A percentile compares a stretch with the other conserved stretches of the same genome.
phyloP scores from a whole-genome alignment of 225 moss, liverwort and hornwort species.

The Bryoerythrophyllum caledonicum region DNA sequence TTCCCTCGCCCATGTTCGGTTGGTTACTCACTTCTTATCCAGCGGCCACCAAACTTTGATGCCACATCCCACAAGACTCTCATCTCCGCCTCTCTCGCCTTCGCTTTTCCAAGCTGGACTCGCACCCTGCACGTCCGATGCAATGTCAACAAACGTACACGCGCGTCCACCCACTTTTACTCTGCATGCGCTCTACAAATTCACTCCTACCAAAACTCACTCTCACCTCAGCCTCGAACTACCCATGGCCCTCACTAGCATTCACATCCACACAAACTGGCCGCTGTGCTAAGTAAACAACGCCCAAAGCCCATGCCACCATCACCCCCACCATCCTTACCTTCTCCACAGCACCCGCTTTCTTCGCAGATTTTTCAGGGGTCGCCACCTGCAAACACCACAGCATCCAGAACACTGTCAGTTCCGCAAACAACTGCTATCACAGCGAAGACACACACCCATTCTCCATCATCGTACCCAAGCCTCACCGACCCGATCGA shows the following conservation, averaged over 20 bases:
- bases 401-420: background rate
- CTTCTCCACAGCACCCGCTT: slow-evolving; percentile 50
- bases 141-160: slow-evolving; percentile 12
- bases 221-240: background rate
- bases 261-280: slow-evolving; percentile 2
- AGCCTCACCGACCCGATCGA: background rate
- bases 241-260: background rate
- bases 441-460: background rate
- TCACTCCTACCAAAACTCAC: background rate
- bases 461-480: background rate
- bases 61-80: slow-evolving; percentile 71
- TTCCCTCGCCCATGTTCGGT: background rate
- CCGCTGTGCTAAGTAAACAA: background rate
- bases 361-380: slow-evolving; percentile 49
- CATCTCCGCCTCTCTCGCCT: slow-evolving; percentile 53
- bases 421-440: slow-evolving; percentile 9
- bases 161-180: background rate
- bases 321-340: slow-evolving; percentile 27
- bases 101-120: slow-evolving; percentile 54
- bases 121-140: slow-evolving; percentile 11
- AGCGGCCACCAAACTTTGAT: slow-evolving; percentile 99
- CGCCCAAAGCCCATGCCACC: background rate
- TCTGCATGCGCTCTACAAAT: background rate
- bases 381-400: slow-evolving; percentile 49
- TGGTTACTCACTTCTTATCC: slow-evolving; percentile 69